A percentile compares a stretch with the other conserved stretches of the same genome.
Conservation (phyloP, 352 stramenopile species). For the Globisporangium abappressorium region DNA sequence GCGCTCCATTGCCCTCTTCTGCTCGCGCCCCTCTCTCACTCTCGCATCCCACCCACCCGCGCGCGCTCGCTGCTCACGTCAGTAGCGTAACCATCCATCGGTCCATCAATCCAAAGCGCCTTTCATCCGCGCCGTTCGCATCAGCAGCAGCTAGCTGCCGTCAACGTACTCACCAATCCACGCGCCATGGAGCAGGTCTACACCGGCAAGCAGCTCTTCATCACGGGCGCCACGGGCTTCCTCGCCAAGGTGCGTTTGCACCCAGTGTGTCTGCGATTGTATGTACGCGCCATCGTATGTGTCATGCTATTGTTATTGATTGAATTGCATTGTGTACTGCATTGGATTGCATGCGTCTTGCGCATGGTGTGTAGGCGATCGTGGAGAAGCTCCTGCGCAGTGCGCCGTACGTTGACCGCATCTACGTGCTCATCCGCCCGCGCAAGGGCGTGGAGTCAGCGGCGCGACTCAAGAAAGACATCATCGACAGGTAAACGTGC, state of each 20-base stretch:
- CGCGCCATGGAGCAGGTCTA: conserved; percentile 53
- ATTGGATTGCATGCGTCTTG: neutral
- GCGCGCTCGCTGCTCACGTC: too few relatives aligned
- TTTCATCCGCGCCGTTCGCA: neutral
- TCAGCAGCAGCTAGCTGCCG: too few relatives aligned
- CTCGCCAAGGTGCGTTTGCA: conserved; percentile 68
- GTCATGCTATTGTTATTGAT: neutral
- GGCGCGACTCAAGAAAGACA: conserved; percentile 66
- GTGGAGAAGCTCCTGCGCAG: conserved; percentile 82
- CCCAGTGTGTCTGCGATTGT: too few relatives aligned
- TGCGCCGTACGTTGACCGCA: conserved; percentile 51
- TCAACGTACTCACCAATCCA: neutral
- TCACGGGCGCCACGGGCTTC: conserved; percentile 88
- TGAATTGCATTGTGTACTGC: neutral
- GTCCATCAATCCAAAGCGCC: too few relatives aligned
- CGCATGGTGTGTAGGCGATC: conserved; percentile 57
- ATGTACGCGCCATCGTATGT: too few relatives aligned
- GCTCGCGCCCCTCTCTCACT: too few relatives aligned
- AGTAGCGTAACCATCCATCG: too few relatives aligned
- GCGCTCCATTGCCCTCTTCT: too few relatives aligned
- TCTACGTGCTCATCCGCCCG: conserved; percentile 76
- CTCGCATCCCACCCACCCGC: too few relatives aligned
- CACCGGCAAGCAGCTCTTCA: conserved; percentile 63
- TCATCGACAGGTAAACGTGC: conserved; percentile 43
- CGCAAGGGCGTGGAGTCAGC: conserved; percentile 61